phyloP scores from a whole-genome alignment of 139 green algal genomes.

The Coelastrella sp. region DNA sequence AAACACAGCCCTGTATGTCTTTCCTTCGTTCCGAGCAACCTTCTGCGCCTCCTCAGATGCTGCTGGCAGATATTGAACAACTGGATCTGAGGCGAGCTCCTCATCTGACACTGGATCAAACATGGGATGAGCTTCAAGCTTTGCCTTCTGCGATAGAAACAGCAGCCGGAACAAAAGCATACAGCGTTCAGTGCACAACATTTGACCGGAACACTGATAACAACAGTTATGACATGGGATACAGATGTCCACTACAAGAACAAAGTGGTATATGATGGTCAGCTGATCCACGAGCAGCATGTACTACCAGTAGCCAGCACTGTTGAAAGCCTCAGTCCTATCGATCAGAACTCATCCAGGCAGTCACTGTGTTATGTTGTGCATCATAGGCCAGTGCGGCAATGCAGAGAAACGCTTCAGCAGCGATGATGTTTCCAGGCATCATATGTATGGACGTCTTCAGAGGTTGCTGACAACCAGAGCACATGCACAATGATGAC shows the following conservation, averaged over 20 bases:
- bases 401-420: not conserved
- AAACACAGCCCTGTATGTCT: slow-evolving; percentile 76
- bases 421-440: not conserved
- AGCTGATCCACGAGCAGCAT: not conserved
- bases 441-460: not conserved
- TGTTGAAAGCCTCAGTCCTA: slow-evolving; percentile 49
- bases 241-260: not conserved
- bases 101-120: slow-evolving; percentile 86
- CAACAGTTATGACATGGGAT: not conserved
- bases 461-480: not conserved
- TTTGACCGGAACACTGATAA: not conserved
- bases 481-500: not conserved
- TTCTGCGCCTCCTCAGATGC: slow-evolving; percentile 93
- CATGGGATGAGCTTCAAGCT: slow-evolving; percentile 87
- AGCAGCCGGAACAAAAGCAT: slow-evolving; percentile 1
- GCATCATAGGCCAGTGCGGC: slow-evolving; percentile 15
- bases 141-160: slow-evolving; percentile 51
- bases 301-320: not conserved
- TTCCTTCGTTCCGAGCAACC: slow-evolving; percentile 86
- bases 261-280: not conserved
- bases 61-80: slow-evolving; percentile 72
- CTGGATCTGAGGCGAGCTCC: slow-evolving; percentile 86
- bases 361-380: slow-evolving; percentile 38
- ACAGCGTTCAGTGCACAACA: not conserved
- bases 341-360: slow-evolving; percentile 48